Base-by-base conservation (phyloP, 1,284 basidiomycete species). In the Cerrena zonata region DNA sequence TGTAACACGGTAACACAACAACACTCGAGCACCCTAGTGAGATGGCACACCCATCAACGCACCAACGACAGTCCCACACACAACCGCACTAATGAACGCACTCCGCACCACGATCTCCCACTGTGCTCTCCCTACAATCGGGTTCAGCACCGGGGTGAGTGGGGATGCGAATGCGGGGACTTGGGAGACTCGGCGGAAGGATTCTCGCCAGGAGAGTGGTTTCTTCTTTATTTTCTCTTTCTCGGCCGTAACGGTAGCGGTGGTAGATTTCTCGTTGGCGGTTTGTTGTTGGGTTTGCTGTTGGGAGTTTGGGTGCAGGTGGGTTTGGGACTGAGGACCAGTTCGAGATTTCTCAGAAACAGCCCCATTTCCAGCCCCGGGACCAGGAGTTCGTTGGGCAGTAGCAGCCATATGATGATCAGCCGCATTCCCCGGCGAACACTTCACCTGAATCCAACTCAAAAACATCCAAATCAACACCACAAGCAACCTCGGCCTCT, bases 141-240 rank as follows among this genome's bases (percentile, higher is more conserved):
- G 82, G 54, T 76, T 85, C 44, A 85, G 71, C 24, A 89, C 72
- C 39, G 73, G 75, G 41, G 87, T 89, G 48, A 89, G 67, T 24
- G 86, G 84, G 22, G 76, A 69, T 18, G 79, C 75, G 55, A 89
- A 89, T 51, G 83, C 81, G 2, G 86, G 86, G 5, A 87, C 85
- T 22, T 75, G 69, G 47, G 74, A 74, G 52, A 83, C 73, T 53
- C 71, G 64, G 53, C 73, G 69, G 58, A 76, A 72, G 38, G 75
- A 69, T 53, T 67, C 63, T 48, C 62, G 66, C 53, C 62, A 64
- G 22, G 55, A 48, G 7, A 22, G 7, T 19, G 39, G 5, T 15
- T 34, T 15, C 15, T 7, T 15, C 30, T 34, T 34, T 40, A 18
- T 7, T 19, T 15, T 18, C 39, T 7, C 10, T 22, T 10, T 25